phyloP scores from a whole-genome alignment of 2,329 filamentous ascomycete species.

The Colletotrichum camelliae region DNA sequence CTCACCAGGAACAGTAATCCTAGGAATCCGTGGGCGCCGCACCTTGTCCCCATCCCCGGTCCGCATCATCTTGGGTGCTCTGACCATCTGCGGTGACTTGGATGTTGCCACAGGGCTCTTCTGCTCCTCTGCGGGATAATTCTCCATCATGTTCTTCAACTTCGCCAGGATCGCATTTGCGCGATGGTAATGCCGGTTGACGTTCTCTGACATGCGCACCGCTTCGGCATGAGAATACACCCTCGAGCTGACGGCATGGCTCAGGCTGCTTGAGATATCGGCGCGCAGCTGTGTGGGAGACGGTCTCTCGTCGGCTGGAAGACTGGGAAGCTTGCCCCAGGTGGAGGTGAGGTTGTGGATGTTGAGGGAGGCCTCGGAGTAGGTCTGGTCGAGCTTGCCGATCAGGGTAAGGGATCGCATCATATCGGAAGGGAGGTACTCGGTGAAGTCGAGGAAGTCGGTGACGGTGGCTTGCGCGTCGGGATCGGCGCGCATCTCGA shows the following conservation, averaged over 20 bases:
- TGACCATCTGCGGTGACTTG: constrained; percentile 59
- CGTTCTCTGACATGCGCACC: constrained; percentile 66
- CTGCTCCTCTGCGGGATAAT: constrained; percentile 60
- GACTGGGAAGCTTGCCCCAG: constrained; percentile 61
- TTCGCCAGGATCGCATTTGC: constrained; percentile 64
- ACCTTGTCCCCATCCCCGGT: constrained; percentile 51
- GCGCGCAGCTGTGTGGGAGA: constrained; percentile 58
- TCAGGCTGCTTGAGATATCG: constrained; percentile 64
- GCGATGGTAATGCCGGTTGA: constrained; percentile 66
- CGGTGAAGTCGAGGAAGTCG: constrained; percentile 73
- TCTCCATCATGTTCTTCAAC: constrained; percentile 63
- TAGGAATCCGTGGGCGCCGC: constrained; percentile 53
- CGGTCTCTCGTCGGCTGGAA: constrained; percentile 52
- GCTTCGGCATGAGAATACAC: constrained; percentile 67
- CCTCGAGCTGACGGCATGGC: constrained; percentile 59
- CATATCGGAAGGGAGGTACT: constrained; percentile 72
- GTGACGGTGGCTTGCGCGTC: constrained; percentile 74
- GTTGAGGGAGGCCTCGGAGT: constrained; percentile 58
- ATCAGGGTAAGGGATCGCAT: constrained; percentile 70
- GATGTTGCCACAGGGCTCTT: constrained; percentile 54
- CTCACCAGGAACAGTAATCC: constrained; percentile 70
- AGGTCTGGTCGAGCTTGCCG: constrained; percentile 65
- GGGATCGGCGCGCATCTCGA: constrained; percentile 63
- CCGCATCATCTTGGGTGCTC: constrained; percentile 53
- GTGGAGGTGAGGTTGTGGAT: constrained; percentile 61